Percentiles rank a stretch among this genome's conserved stretches.
Evolutionary conservation across 108 stramenopile species (phyloP).

Genomic region (Pelagomonas calceolata): DNA sequence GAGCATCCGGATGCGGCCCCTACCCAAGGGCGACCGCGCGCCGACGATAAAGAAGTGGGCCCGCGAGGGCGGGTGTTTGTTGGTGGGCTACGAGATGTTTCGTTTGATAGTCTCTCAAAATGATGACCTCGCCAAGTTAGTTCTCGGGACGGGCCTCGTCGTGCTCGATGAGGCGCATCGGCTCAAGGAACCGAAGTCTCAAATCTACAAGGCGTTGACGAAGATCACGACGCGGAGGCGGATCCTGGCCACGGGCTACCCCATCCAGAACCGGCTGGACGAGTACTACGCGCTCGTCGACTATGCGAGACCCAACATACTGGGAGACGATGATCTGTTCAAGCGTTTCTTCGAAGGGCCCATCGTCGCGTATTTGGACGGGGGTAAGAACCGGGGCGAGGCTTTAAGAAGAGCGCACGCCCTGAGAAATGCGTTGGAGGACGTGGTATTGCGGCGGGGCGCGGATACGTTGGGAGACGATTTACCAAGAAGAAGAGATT

Average conservation of each 20-base stretch:
- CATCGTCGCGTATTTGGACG: constrained; percentile 1
- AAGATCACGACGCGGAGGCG: constrained; percentile 5
- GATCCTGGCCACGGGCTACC: constrained; percentile 10
- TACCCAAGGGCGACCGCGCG: background rate
- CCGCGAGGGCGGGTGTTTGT: constrained; percentile 6
- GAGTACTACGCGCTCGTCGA: constrained; percentile 13
- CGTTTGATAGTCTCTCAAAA: background rate
- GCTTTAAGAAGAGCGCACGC: background rate
- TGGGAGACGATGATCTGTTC: constrained; percentile 1
- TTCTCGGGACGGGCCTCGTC: constrained; percentile 1
- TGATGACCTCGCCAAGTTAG: background rate
- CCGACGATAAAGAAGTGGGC: background rate
- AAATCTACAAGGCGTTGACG: constrained; percentile 6
- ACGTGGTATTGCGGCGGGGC: constrained; percentile 8
- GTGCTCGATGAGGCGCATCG: constrained; percentile 14
- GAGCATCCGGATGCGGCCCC: background rate
- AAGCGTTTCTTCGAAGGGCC: constrained; percentile 3
- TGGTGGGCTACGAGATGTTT: constrained; percentile 16
- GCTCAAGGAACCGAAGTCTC: constrained; percentile 5
- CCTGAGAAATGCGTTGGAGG: background rate
- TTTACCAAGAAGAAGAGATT: constrained; percentile 3
- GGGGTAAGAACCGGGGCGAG: background rate
- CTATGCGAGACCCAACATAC: constrained; percentile 1
- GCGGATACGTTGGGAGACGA: constrained; percentile 3
- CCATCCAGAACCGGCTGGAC: constrained; percentile 11